Evolutionary conservation across 1,284 basidiomycete genomes (phyloP), one percentile per base, ranked within the genome.

Genomic region (Boletus semigastroideus): DNA sequence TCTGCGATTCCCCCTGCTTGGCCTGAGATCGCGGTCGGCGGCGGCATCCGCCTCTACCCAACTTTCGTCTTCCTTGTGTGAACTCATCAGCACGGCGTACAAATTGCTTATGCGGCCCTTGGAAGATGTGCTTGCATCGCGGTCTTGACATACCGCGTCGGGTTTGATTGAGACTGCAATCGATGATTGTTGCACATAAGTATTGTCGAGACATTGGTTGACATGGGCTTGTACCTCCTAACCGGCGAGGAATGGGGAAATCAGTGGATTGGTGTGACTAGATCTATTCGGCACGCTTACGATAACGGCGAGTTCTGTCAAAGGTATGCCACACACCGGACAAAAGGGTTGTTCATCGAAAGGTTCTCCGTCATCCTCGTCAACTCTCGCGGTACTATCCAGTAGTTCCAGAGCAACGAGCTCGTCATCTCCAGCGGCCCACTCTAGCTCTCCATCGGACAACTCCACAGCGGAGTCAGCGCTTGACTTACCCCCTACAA

Each of bases 61-160:
- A 10, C 84, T 82, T 53, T 87, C 85, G 44, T 83, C 83, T 65
- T 94, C 91, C 60, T 86, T 86, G 58, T 84, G 77, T 1, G 87
- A 86, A 17, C 82, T 79, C 93, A 96, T 96, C 42, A 97, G 78
- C 9, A 88, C 76, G 0, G 86, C 87, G 68, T 94, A 96, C 12
- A 71, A 7, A 41, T 69, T 34, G 1, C 28, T n/a, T 41, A 31
- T 0, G 84, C 84, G 54, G 76, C 67, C 22, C 55, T 66, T 45
- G 17, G 22, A 11, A 3, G 45, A 13, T 44, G 48, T 48, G 11
- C 33, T 53, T 39, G 41, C 40, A 49, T 38, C 33, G 13, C 45
- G 20, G 11, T 53, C 57, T 33, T 44, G 34, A 34, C 44, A 43
- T 37, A 31, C 46, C 16, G 22, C 17, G 11, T 20, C 12, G 7